Conservation (phyloP, 805 yeast genomes). For the Saccharomycodes ludwigii region DNA sequence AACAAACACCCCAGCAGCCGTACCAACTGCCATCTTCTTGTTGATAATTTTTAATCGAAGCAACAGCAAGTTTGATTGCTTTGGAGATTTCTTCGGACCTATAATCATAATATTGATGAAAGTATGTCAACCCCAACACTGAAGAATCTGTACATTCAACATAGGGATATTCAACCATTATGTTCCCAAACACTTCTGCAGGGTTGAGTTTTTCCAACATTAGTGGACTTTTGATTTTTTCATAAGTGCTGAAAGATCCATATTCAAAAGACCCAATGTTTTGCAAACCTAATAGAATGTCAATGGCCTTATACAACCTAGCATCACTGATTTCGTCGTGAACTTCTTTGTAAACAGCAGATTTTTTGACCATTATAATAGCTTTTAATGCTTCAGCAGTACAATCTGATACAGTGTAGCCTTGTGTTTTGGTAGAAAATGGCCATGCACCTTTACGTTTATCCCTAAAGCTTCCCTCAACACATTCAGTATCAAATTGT, state of each 20-base stretch:
- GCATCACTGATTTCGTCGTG: constrained; percentile 41
- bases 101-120: constrained; percentile 53
- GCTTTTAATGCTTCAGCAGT: constrained; percentile 95
- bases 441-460: constrained; percentile 88
- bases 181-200: constrained; percentile 95
- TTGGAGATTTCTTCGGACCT: constrained; percentile 47
- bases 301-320: constrained; percentile 56
- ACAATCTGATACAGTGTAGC: constrained; percentile 93
- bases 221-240: constrained; percentile 70
- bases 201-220: constrained; percentile 73
- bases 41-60: constrained; percentile 61
- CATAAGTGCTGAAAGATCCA: constrained; percentile 92
- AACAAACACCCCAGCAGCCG: constrained; percentile 97
- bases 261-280: constrained; percentile 66
- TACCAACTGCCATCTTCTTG: constrained; percentile 88
- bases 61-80: constrained; percentile 66
- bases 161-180: constrained; percentile 97
- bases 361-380: constrained; percentile 75
- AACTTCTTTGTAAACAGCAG: constrained; percentile 36
- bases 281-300: constrained; percentile 63
- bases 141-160: constrained; percentile 97
- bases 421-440: constrained; percentile 89
- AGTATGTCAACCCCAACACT: constrained; percentile 76
- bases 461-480: constrained; percentile 69
- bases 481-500: constrained; percentile 77